phyloP scores from a whole-genome alignment of 345 rosid species.

The Salix exigua region DNA sequence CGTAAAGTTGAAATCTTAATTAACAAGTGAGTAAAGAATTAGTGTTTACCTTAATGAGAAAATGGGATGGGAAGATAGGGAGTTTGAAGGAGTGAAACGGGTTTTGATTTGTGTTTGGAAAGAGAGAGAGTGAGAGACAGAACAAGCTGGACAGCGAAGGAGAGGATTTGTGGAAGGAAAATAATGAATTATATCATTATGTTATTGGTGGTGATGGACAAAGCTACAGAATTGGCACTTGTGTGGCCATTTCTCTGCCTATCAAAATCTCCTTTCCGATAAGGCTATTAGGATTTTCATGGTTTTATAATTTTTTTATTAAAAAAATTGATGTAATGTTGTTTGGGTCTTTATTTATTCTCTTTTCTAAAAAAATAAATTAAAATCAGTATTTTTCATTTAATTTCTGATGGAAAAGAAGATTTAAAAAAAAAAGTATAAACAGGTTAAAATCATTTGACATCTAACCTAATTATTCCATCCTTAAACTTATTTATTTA shows the following conservation, averaged over 20 bases:
- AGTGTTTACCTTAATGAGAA: background rate
- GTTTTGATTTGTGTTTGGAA: background rate
- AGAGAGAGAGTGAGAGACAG: background rate
- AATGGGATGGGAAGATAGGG: background rate
- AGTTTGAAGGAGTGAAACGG: background rate
- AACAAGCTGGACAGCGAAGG: background rate
- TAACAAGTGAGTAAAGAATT: background rate
- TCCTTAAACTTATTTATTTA: too few species aligned
- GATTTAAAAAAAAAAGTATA: too few species aligned
- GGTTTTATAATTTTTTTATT: background rate
- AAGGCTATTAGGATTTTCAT: slow-evolving; percentile 26
- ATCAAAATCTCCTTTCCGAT: slow-evolving; percentile 32
- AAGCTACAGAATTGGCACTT: slow-evolving; percentile 4
- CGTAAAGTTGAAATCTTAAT: background rate
- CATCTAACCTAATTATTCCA: too few species aligned
- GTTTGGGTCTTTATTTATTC: too few species aligned
- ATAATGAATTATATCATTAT: background rate
- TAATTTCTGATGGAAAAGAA: too few species aligned
- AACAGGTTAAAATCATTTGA: too few species aligned
- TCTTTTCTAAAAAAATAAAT: too few species aligned
- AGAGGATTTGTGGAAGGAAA: slow-evolving; percentile 13
- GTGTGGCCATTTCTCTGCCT: slow-evolving; percentile 73
- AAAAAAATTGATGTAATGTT: too few species aligned
- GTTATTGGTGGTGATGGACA: background rate
- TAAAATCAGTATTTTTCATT: too few species aligned